phyloP scores from a whole-genome alignment of 2,329 filamentous ascomycete species.

The Xenoacremonium recifei region DNA sequence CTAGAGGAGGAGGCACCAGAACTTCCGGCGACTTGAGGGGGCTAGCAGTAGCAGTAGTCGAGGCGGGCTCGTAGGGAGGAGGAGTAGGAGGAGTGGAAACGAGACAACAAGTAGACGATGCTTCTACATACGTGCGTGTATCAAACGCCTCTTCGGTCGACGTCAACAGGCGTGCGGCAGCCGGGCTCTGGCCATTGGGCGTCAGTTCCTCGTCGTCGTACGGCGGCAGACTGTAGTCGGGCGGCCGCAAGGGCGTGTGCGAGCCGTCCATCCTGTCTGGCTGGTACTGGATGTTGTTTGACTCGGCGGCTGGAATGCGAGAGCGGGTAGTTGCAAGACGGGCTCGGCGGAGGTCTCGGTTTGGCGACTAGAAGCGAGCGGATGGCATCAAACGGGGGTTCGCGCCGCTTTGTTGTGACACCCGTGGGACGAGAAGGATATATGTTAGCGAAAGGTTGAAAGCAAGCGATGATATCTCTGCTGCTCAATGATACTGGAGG shows the following conservation, averaged over 20 bases:
- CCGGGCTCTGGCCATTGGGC: slow-evolving; percentile 46
- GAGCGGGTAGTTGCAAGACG: slow-evolving; percentile 16
- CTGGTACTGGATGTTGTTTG: slow-evolving; percentile 8
- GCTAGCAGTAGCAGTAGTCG: neutral
- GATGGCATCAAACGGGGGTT: too few species aligned
- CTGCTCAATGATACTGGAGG: too few species aligned
- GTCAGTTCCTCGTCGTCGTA: slow-evolving; percentile 55
- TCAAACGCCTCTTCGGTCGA: slow-evolving; percentile 57
- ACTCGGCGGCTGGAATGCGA: slow-evolving; percentile 29
- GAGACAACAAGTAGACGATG: slow-evolving; percentile 14
- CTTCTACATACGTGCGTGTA: slow-evolving; percentile 55
- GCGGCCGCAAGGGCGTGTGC: slow-evolving; percentile 50
- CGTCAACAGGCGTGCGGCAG: slow-evolving; percentile 60
- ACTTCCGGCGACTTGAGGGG: neutral
- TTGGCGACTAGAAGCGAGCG: too few species aligned
- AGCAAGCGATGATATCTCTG: too few species aligned
- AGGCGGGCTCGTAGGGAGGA: slow-evolving; percentile 1
- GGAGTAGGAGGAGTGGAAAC: neutral
- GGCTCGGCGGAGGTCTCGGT: too few species aligned
- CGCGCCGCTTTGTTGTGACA: too few species aligned
- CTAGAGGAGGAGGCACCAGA: neutral
- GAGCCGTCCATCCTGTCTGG: slow-evolving; percentile 46
- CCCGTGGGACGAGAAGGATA: too few species aligned
- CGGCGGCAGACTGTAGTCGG: slow-evolving; percentile 55
- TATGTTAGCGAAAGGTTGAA: too few species aligned